Conservation (phyloP, 2,329 filamentous ascomycete genomes). For the Decorospora gaudefroyi region DNA sequence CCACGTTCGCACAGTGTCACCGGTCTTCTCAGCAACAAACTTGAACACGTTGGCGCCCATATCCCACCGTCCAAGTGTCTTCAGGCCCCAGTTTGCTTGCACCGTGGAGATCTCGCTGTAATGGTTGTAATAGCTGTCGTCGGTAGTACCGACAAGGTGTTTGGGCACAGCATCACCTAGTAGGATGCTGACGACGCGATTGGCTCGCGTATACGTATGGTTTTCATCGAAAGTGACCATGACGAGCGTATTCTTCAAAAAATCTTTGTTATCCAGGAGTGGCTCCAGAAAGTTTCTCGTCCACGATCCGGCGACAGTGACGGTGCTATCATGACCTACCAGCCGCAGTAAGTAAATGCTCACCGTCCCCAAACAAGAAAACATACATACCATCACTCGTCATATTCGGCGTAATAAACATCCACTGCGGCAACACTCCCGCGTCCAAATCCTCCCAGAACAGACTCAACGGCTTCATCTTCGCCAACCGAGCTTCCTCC, state of each 20-base stretch:
- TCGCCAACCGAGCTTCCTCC: conserved; percentile 62
- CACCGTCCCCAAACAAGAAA: too few species aligned
- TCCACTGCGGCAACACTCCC: conserved; percentile 36
- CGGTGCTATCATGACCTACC: conserved; percentile 66
- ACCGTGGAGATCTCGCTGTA: conserved; percentile 53
- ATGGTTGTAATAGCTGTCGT: conserved; percentile 62
- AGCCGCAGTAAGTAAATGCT: conserved; percentile 5
- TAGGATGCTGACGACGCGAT: conserved; percentile 71
- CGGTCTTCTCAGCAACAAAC: conserved; percentile 37
- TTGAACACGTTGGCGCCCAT: conserved; percentile 54
- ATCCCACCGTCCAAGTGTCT: conserved; percentile 54
- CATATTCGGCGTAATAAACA: conserved; percentile 65
- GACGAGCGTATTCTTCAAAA: conserved; percentile 76
- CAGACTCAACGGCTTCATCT: conserved; percentile 73
- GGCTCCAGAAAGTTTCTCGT: conserved; percentile 69
- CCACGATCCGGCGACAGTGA: conserved; percentile 72
- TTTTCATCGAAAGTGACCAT: conserved; percentile 81
- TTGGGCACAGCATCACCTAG: conserved; percentile 73
- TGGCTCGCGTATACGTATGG: conserved; percentile 68
- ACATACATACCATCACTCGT: conserved; percentile 63
- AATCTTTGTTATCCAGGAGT: conserved; percentile 69
- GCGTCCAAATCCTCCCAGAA: conserved; percentile 58
- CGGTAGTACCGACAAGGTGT: conserved; percentile 67
- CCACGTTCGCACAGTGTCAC: conserved; percentile 33
- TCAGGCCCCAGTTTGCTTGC: conserved; percentile 53